Percentiles rank a stretch among this genome's conserved stretches.
Conservation (phyloP, 2,329 filamentous ascomycete genomes). For the Hymenoscyphus infarciens region DNA sequence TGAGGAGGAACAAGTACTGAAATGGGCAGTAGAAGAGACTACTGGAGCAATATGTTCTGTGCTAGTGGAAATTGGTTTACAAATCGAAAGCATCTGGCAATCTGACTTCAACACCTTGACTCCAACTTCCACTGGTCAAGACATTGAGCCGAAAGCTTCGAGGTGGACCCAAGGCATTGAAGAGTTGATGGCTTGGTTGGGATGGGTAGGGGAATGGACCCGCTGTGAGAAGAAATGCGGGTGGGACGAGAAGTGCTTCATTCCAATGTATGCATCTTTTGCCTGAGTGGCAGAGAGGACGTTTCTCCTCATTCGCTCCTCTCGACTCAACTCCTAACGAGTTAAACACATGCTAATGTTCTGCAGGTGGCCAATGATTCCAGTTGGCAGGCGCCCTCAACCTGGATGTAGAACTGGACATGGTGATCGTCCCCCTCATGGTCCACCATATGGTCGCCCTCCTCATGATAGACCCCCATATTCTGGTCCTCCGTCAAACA, state of each 20-base stretch:
- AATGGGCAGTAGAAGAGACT: conserved; percentile 41
- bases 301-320: no score
- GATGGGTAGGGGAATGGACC: conserved; percentile 47
- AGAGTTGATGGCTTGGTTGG: conserved; percentile 47
- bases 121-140: neutral
- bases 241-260: conserved; percentile 45
- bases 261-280: conserved; percentile 39
- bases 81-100: conserved; percentile 41
- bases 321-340: no score
- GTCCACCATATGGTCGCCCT: conserved; percentile 11
- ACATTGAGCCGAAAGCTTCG: conserved; percentile 28
- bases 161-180: conserved; percentile 31
- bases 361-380: conserved; percentile 40
- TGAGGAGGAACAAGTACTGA: conserved; percentile 38
- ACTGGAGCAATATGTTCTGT: conserved; percentile 41
- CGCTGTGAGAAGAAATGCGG: conserved; percentile 41
- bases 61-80: conserved; percentile 42
- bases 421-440: neutral
- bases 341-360: no score
- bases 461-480: conserved; percentile 5
- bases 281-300: no score
- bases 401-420: neutral
- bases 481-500: conserved; percentile 5
- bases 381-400: neutral
- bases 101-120: conserved; percentile 27